Base-by-base conservation (phyloP, 2,329 filamentous ascomycete genomes). In the Penicillium sp. region DNA sequence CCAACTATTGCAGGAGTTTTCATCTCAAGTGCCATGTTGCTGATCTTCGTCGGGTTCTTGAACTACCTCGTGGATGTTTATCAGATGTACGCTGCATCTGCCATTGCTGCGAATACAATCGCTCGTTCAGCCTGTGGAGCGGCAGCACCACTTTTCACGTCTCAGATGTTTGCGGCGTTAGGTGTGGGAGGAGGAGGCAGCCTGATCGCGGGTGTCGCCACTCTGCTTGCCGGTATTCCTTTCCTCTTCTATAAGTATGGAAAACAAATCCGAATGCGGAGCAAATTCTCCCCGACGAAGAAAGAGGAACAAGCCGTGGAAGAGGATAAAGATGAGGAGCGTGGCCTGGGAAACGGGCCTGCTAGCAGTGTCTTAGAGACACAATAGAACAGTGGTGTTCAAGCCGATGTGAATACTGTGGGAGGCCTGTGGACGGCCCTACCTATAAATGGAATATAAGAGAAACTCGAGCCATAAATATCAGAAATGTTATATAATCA, bases 1-100 rank as follows among this genome's bases (percentile, higher is more conserved):
- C 81, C 81, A 0, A 78, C 76, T 0, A 65, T 83, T 28, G 81
- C 80, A 1, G 81, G 81, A 1, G 76, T 76, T 17, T 79, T 82
- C 60, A 72, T 83, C 1, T 62, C 77, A 0, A 72, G 74, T 4
- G 74, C 73, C 3, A 80, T 83, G 53, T 58, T 81, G 13, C 72
- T 82, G 37, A 77, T 82, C 37, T 86, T 88, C 67, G 82, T 87
- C 54, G 75, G 80, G 40, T 84, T 82, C 65, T 74, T 85, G 38
- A 86, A 83, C 66, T 86, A 86, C 59, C 76, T 87, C 10, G 81
- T 84, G 49, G 84, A 86, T 68, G 75, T 79, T 1, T 86, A 86
- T 61, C 75, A 65, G 24, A 77, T 75, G 73, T 79, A 73, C 58
- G 66, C 66, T 22, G 68, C 68, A 13, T 67, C 65, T 9, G 68